phyloP scores from a whole-genome alignment of 2,329 filamentous ascomycete species.

The Cyphellophora attinorum region DNA sequence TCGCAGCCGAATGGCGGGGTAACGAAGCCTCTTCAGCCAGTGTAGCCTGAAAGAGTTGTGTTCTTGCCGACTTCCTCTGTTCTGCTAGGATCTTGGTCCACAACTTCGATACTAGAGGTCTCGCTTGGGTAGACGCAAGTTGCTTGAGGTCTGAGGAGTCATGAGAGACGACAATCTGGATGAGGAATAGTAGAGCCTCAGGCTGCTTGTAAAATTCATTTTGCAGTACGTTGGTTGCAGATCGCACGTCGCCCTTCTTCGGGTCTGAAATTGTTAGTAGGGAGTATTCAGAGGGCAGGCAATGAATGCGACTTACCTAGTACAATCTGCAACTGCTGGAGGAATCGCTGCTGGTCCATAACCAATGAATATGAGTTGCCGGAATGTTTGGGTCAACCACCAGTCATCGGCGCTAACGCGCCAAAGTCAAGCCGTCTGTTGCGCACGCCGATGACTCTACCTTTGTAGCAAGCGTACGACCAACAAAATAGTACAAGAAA shows the following conservation, averaged over 20 bases:
- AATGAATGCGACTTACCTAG: constrained; percentile 62
- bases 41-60: constrained; percentile 73
- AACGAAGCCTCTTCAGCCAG: constrained; percentile 68
- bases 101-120: constrained; percentile 74
- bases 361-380: too few species aligned
- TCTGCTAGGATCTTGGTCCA: constrained; percentile 65
- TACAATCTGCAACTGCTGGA: constrained; percentile 77
- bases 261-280: constrained; percentile 25
- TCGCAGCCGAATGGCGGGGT: constrained; percentile 76
- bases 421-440: too few species aligned
- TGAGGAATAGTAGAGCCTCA: constrained; percentile 71
- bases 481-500: too few species aligned
- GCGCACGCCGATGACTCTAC: too few species aligned
- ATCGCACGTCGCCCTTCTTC: constrained; percentile 81
- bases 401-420: too few species aligned
- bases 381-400: too few species aligned
- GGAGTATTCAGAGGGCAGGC: not conserved
- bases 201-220: constrained; percentile 87
- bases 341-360: constrained; percentile 77
- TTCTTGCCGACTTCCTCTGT: constrained; percentile 71
- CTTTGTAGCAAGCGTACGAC: too few species aligned
- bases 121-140: constrained; percentile 81
- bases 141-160: constrained; percentile 65
- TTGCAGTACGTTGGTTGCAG: constrained; percentile 79
- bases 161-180: constrained; percentile 80